Base-by-base conservation (phyloP, 768 basidiomycete genomes). In the Phlebiopsis flavidoalba region DNA sequence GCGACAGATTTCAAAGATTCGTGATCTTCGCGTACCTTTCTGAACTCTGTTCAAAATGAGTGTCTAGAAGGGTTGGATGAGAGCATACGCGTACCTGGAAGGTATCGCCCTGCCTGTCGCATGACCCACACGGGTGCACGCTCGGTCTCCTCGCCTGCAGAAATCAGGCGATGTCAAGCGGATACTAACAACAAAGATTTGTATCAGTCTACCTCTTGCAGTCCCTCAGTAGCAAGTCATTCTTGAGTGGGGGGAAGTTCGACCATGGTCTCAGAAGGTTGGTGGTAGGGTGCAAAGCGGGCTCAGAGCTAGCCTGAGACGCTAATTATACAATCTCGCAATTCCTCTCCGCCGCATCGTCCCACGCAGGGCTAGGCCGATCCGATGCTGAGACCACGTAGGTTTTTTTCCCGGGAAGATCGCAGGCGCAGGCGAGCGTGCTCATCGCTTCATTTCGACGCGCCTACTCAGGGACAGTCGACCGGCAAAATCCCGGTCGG, bases 41-140 rank as follows among this genome's bases (percentile, higher is more conserved):
- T 85, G 74, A 98, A 98, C 77, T 98, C 96, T 96, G 71, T 8
- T 15, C 8, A 22, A 46, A 57, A 50, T 35, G 22, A 43, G 63
- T 19, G n/a, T 26, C 35, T 53, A 22, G 43, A 15, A 55, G 53
- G 57, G 19, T 58, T 53, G 48, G 48, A 45, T 49, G 55, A 64
- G 33, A 15, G 3, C 1, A 36, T 62, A 48, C n/a, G 51, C 74
- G 70, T 67, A 91, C 91, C 95, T 74, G 95, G 95, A 50, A 98
- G 84, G 76, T 96, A 95, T 56, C 95, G 85, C 53, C 95, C 95
- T 22, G 95, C 95, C 72, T 98, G 95, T 37, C 95, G 85, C 95
- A 98, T 98, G 53, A 96, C 90, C 95, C 95, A 98, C 59, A 95
- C 93, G n/a, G 95, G 95, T 7, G 95, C 93, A 58, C 91, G 85